phyloP scores from a whole-genome alignment of 176 grass and related monocot genomes.

The Echinochloa phyllopogon region DNA sequence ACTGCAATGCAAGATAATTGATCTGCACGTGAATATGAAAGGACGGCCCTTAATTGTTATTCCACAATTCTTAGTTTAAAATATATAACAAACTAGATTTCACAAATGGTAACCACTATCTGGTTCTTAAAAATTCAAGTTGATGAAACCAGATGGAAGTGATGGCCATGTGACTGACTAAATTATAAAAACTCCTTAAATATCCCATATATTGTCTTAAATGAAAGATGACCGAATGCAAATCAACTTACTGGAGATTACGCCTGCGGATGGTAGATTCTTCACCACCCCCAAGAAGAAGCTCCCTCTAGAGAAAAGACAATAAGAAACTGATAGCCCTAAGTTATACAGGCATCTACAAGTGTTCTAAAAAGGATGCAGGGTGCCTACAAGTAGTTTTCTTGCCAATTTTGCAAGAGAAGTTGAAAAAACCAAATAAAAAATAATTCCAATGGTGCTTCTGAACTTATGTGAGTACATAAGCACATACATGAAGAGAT shows the following conservation, averaged over 20 bases:
- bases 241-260: conserved; percentile 72
- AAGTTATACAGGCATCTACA: conserved; percentile 1
- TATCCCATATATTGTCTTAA: conserved; percentile 9
- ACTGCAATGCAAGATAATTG: neutral
- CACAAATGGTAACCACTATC: neutral
- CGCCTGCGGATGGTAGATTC: conserved; percentile 67
- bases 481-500: neutral
- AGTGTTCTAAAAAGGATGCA: neutral
- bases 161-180: neutral
- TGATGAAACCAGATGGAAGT: neutral
- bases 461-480: neutral
- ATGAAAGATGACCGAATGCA: conserved; percentile 13
- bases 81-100: neutral
- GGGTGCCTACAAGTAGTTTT: neutral
- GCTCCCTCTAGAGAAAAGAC: conserved; percentile 65
- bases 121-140: neutral
- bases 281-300: conserved; percentile 74
- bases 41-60: neutral
- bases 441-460: neutral
- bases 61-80: conserved; percentile 5
- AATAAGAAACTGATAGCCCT: conserved; percentile 40
- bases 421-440: neutral
- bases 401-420: neutral
- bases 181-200: conserved; percentile 14
- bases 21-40: neutral